A percentile compares a stretch with the other conserved stretches of the same genome.
phyloP scores from a whole-genome alignment of 441 rosid genomes.

The Lepidium campestre region DNA sequence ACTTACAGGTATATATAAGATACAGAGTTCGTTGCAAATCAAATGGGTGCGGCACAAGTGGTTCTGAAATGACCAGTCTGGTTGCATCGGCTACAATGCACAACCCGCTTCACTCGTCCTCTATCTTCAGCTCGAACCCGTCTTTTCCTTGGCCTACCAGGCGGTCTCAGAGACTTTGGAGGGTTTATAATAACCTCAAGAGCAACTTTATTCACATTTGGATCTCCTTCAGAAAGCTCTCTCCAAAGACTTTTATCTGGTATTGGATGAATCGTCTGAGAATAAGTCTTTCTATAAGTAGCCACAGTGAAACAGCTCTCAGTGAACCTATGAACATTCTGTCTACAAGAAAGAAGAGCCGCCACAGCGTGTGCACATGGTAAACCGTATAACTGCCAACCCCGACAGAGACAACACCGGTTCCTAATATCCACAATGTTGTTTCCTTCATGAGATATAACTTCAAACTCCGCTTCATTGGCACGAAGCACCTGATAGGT shows the following conservation, averaged over 20 bases:
- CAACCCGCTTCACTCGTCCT: conserved; percentile 80
- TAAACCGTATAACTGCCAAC: conserved; percentile 93
- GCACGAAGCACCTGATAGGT: conserved; percentile 93
- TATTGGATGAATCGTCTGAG: conserved; percentile 93
- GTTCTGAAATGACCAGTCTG: conserved; percentile 98
- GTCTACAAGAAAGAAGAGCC: conserved; percentile 93
- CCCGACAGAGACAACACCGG: conserved; percentile 91
- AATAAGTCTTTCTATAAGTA: conserved; percentile 82
- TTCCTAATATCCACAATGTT: conserved; percentile 87
- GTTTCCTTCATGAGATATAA: conserved; percentile 89
- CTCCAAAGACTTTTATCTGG: conserved; percentile 90
- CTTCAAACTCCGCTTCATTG: conserved; percentile 94
- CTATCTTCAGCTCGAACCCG: conserved; percentile 86
- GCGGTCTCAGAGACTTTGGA: conserved; percentile 86
- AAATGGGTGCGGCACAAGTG: conserved; percentile 94
- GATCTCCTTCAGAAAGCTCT: conserved; percentile 71
- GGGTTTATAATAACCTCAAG: conserved; percentile 53
- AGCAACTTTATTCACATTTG: conserved; percentile 31
- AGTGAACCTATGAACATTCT: conserved; percentile 90
- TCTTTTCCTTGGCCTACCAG: conserved; percentile 92
- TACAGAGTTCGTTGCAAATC: background rate
- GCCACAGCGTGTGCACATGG: conserved; percentile 99
- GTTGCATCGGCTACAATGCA: conserved; percentile 96
- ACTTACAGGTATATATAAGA: conserved; percentile 12
- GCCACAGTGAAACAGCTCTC: conserved; percentile 98